phyloP scores from a whole-genome alignment of 495 filamentous ascomycete species.

The Niebla homalea region DNA sequence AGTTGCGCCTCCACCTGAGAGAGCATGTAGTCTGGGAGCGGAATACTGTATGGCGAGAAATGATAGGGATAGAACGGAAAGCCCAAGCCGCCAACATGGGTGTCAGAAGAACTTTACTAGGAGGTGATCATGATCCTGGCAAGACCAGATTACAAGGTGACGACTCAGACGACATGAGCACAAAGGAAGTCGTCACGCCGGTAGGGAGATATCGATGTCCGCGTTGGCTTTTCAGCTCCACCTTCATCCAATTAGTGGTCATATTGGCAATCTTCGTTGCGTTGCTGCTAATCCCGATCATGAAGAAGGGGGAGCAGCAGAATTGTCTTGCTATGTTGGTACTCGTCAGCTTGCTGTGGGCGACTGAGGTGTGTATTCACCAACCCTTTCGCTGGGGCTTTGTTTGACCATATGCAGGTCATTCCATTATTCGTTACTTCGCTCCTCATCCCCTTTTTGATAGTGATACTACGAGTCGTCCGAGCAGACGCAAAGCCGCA shows the following conservation, averaged over 20 bases:
- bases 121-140: conserved; percentile 54
- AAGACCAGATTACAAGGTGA: conserved; percentile 74
- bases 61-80: conserved; percentile 96
- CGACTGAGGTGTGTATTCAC: conserved; percentile 64
- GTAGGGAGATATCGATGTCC: conserved; percentile 65
- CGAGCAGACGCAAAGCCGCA: conserved; percentile 59
- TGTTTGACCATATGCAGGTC: conserved; percentile 40
- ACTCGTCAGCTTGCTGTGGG: conserved; percentile 90
- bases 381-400: not conserved
- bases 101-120: conserved; percentile 61
- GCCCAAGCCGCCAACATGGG: conserved; percentile 91
- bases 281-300: conserved; percentile 59
- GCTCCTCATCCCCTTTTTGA: conserved; percentile 83
- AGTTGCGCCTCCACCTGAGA: conserved; percentile 78
- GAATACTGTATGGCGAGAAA: conserved; percentile 97
- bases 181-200: conserved; percentile 66
- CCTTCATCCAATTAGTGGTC: conserved; percentile 61
- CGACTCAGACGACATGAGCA: conserved; percentile 41
- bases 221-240: conserved; percentile 67
- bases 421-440: conserved; percentile 97
- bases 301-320: conserved; percentile 78
- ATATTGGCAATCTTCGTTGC: conserved; percentile 60
- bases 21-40: conserved; percentile 99
- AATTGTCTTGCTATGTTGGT: conserved; percentile 91
- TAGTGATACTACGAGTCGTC: conserved; percentile 74